A percentile compares a stretch with the other conserved stretches of the same genome.
Conservation (phyloP, 2,329 filamentous ascomycete species). For the Fusarium miscanthi region DNA sequence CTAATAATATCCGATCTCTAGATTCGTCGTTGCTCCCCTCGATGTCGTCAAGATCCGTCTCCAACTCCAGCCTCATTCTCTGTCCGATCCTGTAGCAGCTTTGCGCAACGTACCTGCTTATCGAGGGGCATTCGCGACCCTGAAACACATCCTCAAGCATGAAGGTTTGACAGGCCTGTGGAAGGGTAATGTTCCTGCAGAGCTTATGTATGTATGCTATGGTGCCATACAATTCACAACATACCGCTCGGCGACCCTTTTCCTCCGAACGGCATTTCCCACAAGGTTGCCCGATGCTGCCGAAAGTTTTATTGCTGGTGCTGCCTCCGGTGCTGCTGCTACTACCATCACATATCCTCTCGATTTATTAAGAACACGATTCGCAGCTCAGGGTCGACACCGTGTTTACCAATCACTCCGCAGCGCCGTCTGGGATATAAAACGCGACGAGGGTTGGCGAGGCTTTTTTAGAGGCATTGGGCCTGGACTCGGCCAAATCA, state of each 20-base stretch:
- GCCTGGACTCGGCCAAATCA: slow-evolving; percentile 86
- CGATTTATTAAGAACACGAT: slow-evolving; percentile 91
- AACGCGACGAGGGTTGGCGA: slow-evolving; percentile 74
- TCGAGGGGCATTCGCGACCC: slow-evolving; percentile 80
- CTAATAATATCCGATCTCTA: slow-evolving; percentile 50
- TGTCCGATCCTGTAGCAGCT: slow-evolving; percentile 76
- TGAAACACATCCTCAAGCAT: slow-evolving; percentile 78
- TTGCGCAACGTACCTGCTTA: slow-evolving; percentile 66
- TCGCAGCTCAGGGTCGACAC: slow-evolving; percentile 90
- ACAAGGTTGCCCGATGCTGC: slow-evolving; percentile 69
- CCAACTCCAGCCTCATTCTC: slow-evolving; percentile 89
- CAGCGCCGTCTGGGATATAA: slow-evolving; percentile 78
- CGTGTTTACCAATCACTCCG: slow-evolving; percentile 81
- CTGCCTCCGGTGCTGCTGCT: slow-evolving; percentile 81
- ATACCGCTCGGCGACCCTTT: slow-evolving; percentile 80
- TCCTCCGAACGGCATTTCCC: slow-evolving; percentile 66
- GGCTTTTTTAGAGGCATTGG: slow-evolving; percentile 92
- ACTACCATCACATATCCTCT: slow-evolving; percentile 91
- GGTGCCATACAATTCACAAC: slow-evolving; percentile 89
- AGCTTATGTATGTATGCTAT: slow-evolving; percentile 93
- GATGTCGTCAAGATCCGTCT: slow-evolving; percentile 98
- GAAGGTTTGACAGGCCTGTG: slow-evolving; percentile 90
- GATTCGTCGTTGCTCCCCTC: slow-evolving; percentile 93
- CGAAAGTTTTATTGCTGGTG: slow-evolving; percentile 86
- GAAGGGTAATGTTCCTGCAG: slow-evolving; percentile 98